Conservation (phyloP, 768 basidiomycete genomes). For the Boletus reticuloceps region DNA sequence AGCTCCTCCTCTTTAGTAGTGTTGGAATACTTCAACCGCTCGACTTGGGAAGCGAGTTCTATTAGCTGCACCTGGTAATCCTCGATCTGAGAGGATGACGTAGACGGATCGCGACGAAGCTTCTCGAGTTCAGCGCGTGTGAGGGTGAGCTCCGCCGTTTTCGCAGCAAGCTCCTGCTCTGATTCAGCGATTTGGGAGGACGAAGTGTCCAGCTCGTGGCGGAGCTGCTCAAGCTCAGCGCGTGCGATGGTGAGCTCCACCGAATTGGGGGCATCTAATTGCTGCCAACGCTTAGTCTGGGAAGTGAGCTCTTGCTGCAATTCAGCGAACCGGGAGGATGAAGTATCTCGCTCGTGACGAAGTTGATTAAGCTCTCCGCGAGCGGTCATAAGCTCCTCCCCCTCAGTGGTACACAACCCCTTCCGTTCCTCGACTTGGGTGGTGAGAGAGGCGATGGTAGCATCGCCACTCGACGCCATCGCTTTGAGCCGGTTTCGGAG, state of each 20-base stretch:
- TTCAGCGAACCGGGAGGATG: background rate
- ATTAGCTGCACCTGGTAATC: background rate
- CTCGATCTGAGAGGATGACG: too few relatives aligned
- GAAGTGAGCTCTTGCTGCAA: background rate
- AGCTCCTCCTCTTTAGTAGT: background rate
- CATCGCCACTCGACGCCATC: background rate
- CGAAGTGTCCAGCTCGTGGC: background rate
- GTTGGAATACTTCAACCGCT: background rate
- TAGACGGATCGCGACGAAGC: too few relatives aligned
- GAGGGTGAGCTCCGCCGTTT: too few relatives aligned
- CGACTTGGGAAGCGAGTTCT: background rate
- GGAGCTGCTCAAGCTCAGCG: conserved; percentile 1
- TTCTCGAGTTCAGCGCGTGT: too few relatives aligned
- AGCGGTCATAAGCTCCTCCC: background rate
- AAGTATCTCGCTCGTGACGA: background rate
- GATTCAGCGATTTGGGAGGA: background rate
- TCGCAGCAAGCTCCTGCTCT: background rate
- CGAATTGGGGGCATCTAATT: too few relatives aligned
- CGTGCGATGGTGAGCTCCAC: background rate
- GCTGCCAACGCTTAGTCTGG: too few relatives aligned
- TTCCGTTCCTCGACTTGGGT: conserved; percentile 1
- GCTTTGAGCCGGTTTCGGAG: background rate
- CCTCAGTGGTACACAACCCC: background rate
- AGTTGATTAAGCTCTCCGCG: background rate
- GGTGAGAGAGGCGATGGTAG: background rate